Evolutionary conservation across 2,329 filamentous ascomycete genomes (phyloP), one percentile per base, ranked within the genome.

Genomic region (Paradendryphiella salina): DNA sequence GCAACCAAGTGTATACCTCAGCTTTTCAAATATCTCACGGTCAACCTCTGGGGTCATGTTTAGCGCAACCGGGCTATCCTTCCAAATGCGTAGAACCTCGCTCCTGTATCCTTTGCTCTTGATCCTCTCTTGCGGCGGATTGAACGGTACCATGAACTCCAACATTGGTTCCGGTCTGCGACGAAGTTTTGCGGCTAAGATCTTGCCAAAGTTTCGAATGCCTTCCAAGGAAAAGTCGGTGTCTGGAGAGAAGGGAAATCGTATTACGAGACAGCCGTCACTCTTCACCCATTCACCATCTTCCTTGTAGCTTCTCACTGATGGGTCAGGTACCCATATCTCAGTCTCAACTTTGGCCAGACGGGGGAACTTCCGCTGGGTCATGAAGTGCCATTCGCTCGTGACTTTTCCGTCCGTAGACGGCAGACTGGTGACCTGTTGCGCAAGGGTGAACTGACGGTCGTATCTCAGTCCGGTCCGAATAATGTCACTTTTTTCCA

Each of bases 381-480:
- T 90, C 69, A 90, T 77, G 67, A 89, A 86, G 11, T 85, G 80
- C 89, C 89, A 94, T 46, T 70, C 63, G 50, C 69, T 71, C 3
- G 59, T 57, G 28, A 73, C 69, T 21, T 70, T 64, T 9, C 78
- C 75, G 2, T 79, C 74, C 18, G 77, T 60, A 1, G 75, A 76
- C 14, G 77, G 75, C 44, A 70, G 62, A 28, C 71, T 70, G 4
- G 73, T 73, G 29, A 76, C 69, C 33, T 78, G 70, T 71, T 92
- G 87, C 1, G 88, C 90, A 68, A 96, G 89, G 39, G 85, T 87
- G 76, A 91, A 96, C 60, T 93, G 82, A 5, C 90, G 84, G 73
- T 96, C 91, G 71, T 87, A 88, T 68, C 87, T 82, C 49, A 96
- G 46, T 1, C 91, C 90, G 2, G 83, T 83, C 5, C 83, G 76